These are phyloP conservation scores for Boletus bicolor DNA, from an alignment of 768 basidiomycete genomes.

Conservation along the genomic window DNA sequence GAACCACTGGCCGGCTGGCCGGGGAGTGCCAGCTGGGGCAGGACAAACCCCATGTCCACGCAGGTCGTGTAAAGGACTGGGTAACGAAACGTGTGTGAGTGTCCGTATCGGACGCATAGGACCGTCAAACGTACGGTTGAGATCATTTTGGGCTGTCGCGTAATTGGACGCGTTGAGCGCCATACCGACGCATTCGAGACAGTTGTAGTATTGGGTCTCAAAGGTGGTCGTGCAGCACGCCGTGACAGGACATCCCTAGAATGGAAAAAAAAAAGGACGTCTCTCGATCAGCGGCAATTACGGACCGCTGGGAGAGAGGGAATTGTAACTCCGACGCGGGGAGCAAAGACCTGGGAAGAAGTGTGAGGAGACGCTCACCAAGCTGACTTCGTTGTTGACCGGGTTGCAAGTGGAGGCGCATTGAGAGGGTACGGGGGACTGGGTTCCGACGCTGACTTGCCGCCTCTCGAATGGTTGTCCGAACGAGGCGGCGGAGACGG, in stretches of 20 bases:
- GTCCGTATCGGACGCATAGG: not conserved
- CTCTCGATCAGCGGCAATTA: not conserved
- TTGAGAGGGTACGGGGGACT: slow-evolving; percentile 19
- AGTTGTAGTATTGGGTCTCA: slow-evolving; percentile 39
- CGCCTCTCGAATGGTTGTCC: slow-evolving; percentile 5
- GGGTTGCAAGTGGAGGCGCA: slow-evolving; percentile 24
- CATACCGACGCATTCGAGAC: slow-evolving; percentile 38
- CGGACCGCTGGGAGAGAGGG: not conserved
- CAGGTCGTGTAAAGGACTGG: slow-evolving; percentile 27
- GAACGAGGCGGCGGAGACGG: not conserved
- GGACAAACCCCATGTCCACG: slow-evolving; percentile 23
- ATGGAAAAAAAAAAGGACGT: not conserved
- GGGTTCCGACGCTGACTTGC: slow-evolving; percentile 14
- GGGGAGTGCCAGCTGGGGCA: slow-evolving; percentile 23
- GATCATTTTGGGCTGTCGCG: slow-evolving; percentile 24
- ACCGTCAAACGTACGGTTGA: slow-evolving; percentile 35
- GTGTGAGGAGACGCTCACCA: slow-evolving; percentile 14
- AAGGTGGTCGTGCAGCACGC: slow-evolving; percentile 42
- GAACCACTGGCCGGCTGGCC: slow-evolving; percentile 23
- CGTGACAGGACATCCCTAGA: slow-evolving; percentile 28
- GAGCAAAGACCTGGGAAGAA: not conserved
- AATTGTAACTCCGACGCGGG: slow-evolving; percentile 7
- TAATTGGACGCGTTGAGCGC: slow-evolving; percentile 29
- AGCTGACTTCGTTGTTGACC: slow-evolving; percentile 22
- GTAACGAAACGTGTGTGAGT: not conserved